Conservation (phyloP, 495 filamentous ascomycete genomes). For the Pyronema domesticum region DNA sequence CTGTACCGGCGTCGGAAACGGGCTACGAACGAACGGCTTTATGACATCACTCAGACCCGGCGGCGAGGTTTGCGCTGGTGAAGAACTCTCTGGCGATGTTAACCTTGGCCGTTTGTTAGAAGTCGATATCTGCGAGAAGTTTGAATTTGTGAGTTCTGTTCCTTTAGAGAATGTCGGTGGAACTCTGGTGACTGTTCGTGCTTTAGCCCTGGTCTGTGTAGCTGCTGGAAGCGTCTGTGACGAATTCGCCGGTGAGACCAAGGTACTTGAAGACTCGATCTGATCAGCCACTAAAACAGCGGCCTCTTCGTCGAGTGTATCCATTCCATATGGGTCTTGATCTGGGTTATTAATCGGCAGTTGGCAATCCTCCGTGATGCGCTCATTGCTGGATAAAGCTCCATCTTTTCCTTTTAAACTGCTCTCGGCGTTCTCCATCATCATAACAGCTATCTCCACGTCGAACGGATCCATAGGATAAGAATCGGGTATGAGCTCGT, state of each 20-base stretch:
- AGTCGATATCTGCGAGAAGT: neutral
- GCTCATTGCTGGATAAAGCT: too few relatives aligned
- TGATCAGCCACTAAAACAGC: neutral
- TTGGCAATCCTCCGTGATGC: too few relatives aligned
- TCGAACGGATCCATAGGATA: neutral
- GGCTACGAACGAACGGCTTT: conserved; percentile 30
- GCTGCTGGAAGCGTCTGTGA: too few relatives aligned
- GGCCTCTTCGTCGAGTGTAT: neutral
- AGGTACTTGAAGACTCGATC: too few relatives aligned
- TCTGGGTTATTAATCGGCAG: neutral
- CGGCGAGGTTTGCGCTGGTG: neutral
- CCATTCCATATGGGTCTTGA: neutral
- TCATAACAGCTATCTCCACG: too few relatives aligned
- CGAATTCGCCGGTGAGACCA: neutral
- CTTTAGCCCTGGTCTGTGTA: too few relatives aligned
- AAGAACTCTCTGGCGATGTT: too few relatives aligned
- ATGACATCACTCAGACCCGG: neutral
- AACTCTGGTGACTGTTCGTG: too few relatives aligned
- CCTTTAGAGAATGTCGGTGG: too few relatives aligned
- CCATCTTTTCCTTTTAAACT: too few relatives aligned
- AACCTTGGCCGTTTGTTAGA: neutral
- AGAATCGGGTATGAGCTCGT: neutral
- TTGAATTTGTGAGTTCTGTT: neutral
- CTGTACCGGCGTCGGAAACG: conserved; percentile 32
- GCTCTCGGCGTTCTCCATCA: too few relatives aligned